Conservation (phyloP, 2,329 filamentous ascomycete species). For the Colletotrichum tabaci region DNA sequence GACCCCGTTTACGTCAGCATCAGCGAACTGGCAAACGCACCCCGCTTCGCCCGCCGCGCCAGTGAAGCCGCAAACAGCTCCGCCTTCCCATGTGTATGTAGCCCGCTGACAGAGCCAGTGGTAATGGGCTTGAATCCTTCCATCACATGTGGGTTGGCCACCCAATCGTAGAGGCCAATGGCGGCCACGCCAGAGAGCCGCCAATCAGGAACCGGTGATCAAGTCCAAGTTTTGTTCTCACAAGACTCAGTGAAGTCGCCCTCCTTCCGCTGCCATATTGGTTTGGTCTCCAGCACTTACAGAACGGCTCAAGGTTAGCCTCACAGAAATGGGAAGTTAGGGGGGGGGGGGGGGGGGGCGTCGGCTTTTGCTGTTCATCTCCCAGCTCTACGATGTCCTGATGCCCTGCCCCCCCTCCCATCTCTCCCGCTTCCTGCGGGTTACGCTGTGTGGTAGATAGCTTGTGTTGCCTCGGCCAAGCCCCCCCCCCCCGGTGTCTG, state of each 20-base stretch:
- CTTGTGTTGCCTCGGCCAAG: background rate
- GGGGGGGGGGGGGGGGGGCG: background rate
- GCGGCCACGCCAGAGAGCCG: background rate
- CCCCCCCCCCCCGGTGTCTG: background rate
- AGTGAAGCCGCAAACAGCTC: constrained; percentile 15
- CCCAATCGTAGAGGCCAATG: background rate
- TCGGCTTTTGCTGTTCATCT: background rate
- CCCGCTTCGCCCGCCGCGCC: background rate
- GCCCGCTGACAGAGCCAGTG: constrained; percentile 15
- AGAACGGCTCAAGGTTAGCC: background rate
- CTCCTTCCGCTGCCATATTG: constrained; percentile 2
- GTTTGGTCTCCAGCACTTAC: constrained; percentile 16
- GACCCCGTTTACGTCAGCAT: constrained; percentile 2
- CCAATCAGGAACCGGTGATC: constrained; percentile 30
- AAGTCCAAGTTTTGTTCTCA: constrained; percentile 9
- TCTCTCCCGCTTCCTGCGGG: background rate
- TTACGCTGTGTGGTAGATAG: no score
- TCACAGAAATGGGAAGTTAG: background rate
- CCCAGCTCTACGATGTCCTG: background rate
- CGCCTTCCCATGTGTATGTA: background rate
- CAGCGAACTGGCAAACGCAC: background rate
- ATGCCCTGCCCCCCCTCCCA: no score
- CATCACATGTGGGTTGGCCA: background rate
- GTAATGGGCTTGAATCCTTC: background rate
- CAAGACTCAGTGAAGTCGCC: no score